Evolutionary conservation across 1,284 basidiomycete species (phyloP).

Genomic region (Amylostereum areolatum): DNA sequence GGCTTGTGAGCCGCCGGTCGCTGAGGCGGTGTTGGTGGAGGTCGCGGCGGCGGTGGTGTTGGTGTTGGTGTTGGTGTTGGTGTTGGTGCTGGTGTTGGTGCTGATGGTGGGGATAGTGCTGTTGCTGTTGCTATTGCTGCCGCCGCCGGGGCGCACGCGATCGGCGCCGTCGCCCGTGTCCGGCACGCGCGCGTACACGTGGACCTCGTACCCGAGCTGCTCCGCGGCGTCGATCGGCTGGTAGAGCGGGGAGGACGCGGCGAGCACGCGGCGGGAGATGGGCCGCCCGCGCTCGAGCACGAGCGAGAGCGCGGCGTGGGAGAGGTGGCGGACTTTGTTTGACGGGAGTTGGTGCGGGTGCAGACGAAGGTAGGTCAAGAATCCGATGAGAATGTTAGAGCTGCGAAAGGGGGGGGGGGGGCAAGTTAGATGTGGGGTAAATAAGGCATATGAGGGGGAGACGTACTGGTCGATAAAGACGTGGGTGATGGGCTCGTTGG

Average conservation of each 20-base stretch:
- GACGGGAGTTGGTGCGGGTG: constrained; percentile 32
- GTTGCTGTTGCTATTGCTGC: too few species aligned
- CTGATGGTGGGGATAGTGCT: too few species aligned
- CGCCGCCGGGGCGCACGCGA: constrained; percentile 22
- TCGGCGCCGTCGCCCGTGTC: constrained; percentile 62
- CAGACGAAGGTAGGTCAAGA: constrained; percentile 57
- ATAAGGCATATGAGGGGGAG: too few species aligned
- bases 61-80: too few species aligned
- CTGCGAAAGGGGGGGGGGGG: constrained; percentile 28
- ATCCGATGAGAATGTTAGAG: constrained; percentile 80
- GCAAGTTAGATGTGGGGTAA: too few species aligned
- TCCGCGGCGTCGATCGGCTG: constrained; percentile 75
- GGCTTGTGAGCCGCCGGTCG: too few species aligned
- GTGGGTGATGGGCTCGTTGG: constrained; percentile 61
- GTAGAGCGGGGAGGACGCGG: constrained; percentile 77
- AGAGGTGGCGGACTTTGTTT: constrained; percentile 41
- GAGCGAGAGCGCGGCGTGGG: constrained; percentile 63
- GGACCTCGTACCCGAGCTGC: constrained; percentile 74
- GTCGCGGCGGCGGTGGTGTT: too few species aligned
- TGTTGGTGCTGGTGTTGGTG: too few species aligned
- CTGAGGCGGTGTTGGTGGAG: too few species aligned
- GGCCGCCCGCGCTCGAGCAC: constrained; percentile 70
- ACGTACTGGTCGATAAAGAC: constrained; percentile 82
- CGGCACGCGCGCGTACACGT: constrained; percentile 73
- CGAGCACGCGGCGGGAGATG: constrained; percentile 64